Percentiles rank a stretch among this genome's conserved stretches.
phyloP scores from a whole-genome alignment of 306 rosid species.

The Rosa chinensis region DNA sequence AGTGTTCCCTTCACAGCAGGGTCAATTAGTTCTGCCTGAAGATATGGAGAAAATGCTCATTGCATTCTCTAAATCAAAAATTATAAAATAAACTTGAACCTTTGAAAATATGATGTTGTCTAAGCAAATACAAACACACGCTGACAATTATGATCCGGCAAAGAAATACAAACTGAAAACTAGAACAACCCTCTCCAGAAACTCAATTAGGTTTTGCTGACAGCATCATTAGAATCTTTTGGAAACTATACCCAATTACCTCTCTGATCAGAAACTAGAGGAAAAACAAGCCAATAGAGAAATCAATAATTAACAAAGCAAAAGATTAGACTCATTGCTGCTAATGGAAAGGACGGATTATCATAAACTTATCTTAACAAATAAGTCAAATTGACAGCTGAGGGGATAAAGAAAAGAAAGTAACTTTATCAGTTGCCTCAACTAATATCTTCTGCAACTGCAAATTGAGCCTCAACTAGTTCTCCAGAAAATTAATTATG shows the following conservation, averaged over 20 bases:
- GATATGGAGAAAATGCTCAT: background rate
- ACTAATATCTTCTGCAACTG: background rate
- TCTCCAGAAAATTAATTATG: background rate
- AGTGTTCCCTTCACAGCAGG: constrained; percentile 40
- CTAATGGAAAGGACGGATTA: background rate
- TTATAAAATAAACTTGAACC: background rate
- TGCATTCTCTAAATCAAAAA: background rate
- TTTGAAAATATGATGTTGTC: background rate
- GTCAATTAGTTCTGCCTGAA: constrained; percentile 26
- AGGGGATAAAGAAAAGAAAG: background rate
- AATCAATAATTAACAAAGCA: background rate
- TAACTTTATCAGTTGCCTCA: background rate
- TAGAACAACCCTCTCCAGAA: too few relatives aligned
- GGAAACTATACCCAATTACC: background rate
- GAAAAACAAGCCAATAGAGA: background rate
- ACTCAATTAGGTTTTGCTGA: background rate
- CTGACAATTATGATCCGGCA: background rate
- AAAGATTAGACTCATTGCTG: background rate
- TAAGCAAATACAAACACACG: background rate
- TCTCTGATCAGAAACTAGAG: background rate
- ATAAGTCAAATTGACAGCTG: background rate
- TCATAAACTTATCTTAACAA: background rate
- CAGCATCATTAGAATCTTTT: background rate
- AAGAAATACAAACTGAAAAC: background rate
- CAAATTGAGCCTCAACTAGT: background rate